Base-by-base conservation (phyloP, 2,329 filamentous ascomycete genomes). In the Byssochlamys sp. region DNA sequence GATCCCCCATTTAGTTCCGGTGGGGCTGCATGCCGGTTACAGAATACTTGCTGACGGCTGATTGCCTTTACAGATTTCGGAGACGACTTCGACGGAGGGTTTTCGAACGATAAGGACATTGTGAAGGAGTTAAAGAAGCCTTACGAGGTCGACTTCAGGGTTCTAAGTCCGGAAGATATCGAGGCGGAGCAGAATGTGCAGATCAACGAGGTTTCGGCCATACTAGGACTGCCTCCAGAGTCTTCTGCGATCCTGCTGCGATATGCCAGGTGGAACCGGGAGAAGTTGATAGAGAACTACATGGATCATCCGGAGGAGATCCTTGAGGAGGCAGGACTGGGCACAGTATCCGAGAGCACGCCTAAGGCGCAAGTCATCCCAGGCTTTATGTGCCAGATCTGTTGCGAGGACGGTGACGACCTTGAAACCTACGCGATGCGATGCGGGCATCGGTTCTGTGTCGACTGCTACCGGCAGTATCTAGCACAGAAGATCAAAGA, bases 241-340 rank as follows among this genome's bases (percentile, higher is more conserved):
- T 89, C 94, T 61, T 86, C 89, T 0, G 92, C 91, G 26, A 96
- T 99, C 55, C 80, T 99, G 48, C 79, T 99, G 59, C 87, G 94
- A 52, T 84, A 94, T 73, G 90, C 89, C 65, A 84, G 91, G 68
- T 99, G 94, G 94, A 97, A 97, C 74, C 94, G 96, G 72, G 94
- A 99, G 71, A 86, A 89, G 45, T 73, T 99, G 64, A 91, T 97
- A 58, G 94, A 99, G 68, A 86, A 90, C 62, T 97, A 97, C 73
- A 96, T 99, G 91, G 92, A 99, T 62, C 83, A 84, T 54, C 85
- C 88, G 2, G 84, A 88, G 59, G 84, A 87, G 67, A 84, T 94
- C 1, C 77, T 97, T 33, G 91, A 96, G 66, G 86, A 85, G 60
- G 91, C 92, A 12, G 94, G 94, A 0, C 76, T 99, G 29, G 87